These are phyloP conservation scores for Monoraphidium neglectum DNA, from an alignment of 139 green algal species.

Conservation along the genomic window DNA sequence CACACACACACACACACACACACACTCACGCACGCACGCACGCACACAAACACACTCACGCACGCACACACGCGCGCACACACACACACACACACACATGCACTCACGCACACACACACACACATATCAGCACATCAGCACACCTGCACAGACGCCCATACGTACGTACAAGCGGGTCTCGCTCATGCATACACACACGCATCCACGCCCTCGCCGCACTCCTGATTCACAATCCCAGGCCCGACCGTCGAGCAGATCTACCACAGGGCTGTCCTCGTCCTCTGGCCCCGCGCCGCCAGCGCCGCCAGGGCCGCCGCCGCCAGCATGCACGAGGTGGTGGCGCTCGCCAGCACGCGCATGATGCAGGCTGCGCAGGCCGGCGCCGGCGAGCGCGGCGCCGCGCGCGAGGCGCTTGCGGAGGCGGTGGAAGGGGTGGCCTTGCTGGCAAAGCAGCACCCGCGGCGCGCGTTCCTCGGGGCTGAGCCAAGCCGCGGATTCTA, in stretches of 20 bases:
- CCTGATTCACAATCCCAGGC: neutral
- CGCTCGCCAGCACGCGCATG: neutral
- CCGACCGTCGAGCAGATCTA: conserved; percentile 13
- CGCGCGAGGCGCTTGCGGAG: neutral
- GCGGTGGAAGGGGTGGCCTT: neutral
- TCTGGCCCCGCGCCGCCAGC: conserved; percentile 8
- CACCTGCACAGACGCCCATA: neutral
- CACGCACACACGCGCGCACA: neutral
- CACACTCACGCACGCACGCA: neutral
- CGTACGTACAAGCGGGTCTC: neutral
- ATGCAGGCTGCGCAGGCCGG: neutral
- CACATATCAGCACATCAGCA: neutral
- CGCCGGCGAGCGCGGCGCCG: neutral
- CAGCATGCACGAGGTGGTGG: neutral
- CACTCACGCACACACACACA: neutral
- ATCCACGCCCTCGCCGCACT: no score
- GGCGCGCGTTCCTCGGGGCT: no score
- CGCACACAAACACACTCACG: neutral
- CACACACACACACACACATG: neutral
- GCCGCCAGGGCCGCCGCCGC: neutral
- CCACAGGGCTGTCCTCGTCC: neutral
- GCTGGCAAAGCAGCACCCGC: neutral
- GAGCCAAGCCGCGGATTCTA: no score
- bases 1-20: neutral
- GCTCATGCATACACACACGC: neutral